phyloP scores from a whole-genome alignment of 495 filamentous ascomycete species.

The Aspergillus kassunensis region DNA sequence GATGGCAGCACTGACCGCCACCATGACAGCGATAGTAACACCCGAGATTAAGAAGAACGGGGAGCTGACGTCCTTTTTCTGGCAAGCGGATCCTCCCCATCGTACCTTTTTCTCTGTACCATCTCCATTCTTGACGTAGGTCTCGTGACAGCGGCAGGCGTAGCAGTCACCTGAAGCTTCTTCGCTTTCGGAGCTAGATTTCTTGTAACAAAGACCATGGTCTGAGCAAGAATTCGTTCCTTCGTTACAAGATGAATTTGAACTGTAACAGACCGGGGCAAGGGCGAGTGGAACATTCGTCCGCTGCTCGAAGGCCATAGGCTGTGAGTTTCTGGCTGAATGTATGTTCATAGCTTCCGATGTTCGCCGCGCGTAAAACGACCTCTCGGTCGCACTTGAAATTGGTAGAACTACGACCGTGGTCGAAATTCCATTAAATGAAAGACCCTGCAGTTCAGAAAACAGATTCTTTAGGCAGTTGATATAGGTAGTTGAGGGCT shows the following conservation, averaged over 20 bases:
- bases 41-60: slow-evolving; percentile 80
- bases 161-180: slow-evolving; percentile 57
- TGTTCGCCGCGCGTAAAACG: neutral
- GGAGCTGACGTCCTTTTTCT: slow-evolving; percentile 85
- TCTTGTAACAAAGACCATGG: slow-evolving; percentile 67
- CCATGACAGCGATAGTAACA: slow-evolving; percentile 61
- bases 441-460: slow-evolving; percentile 13
- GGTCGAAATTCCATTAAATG: slow-evolving; percentile 16
- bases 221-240: slow-evolving; percentile 69
- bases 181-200: slow-evolving; percentile 42
- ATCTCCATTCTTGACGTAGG: slow-evolving; percentile 43
- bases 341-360: neutral
- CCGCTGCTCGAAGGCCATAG: neutral
- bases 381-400: neutral
- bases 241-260: slow-evolving; percentile 54
- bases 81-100: slow-evolving; percentile 84
- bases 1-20: slow-evolving; percentile 60
- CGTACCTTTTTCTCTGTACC: slow-evolving; percentile 47
- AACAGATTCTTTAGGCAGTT: slow-evolving; percentile 22
- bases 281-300: neutral
- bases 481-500: neutral
- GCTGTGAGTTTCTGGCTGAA: neutral
- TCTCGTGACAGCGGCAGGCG: slow-evolving; percentile 64
- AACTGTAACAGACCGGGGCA: slow-evolving; percentile 56
- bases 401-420: slow-evolving; percentile 25